Base-by-base conservation (phyloP, 2,329 filamentous ascomycete species). In the Cladosporium sp. region DNA sequence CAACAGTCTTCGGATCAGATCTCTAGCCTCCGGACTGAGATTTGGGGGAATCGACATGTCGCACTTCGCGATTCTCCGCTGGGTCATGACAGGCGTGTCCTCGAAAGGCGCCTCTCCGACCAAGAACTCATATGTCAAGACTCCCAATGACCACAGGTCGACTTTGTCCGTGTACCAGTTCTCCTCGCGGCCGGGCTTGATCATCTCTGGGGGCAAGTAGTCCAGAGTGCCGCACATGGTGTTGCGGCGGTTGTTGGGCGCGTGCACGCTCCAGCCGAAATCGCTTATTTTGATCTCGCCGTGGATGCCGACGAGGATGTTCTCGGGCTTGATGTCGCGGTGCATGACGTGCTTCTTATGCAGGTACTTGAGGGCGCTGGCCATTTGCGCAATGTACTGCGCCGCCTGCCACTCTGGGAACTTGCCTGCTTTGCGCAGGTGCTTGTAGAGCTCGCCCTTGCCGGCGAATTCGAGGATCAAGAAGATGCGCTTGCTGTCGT, bases 211-310 rank as follows among this genome's bases (percentile, higher is more conserved):
- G 3, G 93, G 93, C 13, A 98, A 80, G 69, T 98, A 98, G 72
- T 98, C 93, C 36, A 97, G 81, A 15, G 93, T 98, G 56, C 93
- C 93, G 68, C 93, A 98, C 82, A 97, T 91, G 50, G 93, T 98
- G 64, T 91, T 86, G 55, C 93, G 80, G 59, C 93, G 78, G 72
- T 92, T 94, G 70, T 95, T 96, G 22, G 93, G 93, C 4, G 93
- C 93, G 69, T 98, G 93, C 3, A 97, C 93, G 67, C 88, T 94
- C 93, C 93, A 98, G 43, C 93, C 92, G 64, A 97, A 98, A 69
- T 98, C 93, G 4, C 89, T 94, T 64, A 98, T 91, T 72, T 98
- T 98, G 73, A 98, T 91, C 75, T 98, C 93, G 58, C 91, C 93
- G 66, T 97, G 92, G 53, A 97, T 90, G 12, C 92, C 92, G 25